Conservation (phyloP, 2,329 filamentous ascomycete species). For the Aspergillus arachidicola region DNA sequence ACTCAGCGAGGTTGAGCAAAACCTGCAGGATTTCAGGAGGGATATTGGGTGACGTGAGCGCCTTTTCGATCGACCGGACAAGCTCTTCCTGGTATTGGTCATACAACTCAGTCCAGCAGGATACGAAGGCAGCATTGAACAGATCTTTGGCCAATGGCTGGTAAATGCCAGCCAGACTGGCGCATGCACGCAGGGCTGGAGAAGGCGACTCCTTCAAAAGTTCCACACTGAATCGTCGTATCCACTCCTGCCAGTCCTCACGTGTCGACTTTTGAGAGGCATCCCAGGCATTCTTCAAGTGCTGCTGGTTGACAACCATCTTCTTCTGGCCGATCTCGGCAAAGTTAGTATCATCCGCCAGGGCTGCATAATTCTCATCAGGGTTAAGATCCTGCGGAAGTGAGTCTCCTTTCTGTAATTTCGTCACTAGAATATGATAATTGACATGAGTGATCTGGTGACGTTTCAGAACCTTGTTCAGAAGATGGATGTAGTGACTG, state of each 20-base stretch:
- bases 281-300: constrained; percentile 96
- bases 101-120: constrained; percentile 97
- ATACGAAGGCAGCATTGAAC: constrained; percentile 98
- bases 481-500: constrained; percentile 86
- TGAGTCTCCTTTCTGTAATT: constrained; percentile 90
- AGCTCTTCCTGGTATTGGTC: constrained; percentile 97
- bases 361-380: constrained; percentile 75
- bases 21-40: constrained; percentile 94
- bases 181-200: constrained; percentile 90
- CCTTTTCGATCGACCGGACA: constrained; percentile 91
- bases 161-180: constrained; percentile 86
- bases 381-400: constrained; percentile 94
- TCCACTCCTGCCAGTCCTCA: constrained; percentile 99
- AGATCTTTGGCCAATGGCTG: constrained; percentile 87
- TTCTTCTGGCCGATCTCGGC: constrained; percentile 90
- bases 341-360: constrained; percentile 77
- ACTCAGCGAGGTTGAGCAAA: constrained; percentile 93
- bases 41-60: constrained; percentile 92
- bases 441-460: constrained; percentile 86
- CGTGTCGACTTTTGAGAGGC: constrained; percentile 95
- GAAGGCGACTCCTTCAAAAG: constrained; percentile 94
- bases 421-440: constrained; percentile 88
- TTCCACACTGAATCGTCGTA: constrained; percentile 93
- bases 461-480: constrained; percentile 80
- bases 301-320: constrained; percentile 94